Evolutionary conservation across 2,329 filamentous ascomycete genomes (phyloP).

Genomic region (Penicillium vulpinum): DNA sequence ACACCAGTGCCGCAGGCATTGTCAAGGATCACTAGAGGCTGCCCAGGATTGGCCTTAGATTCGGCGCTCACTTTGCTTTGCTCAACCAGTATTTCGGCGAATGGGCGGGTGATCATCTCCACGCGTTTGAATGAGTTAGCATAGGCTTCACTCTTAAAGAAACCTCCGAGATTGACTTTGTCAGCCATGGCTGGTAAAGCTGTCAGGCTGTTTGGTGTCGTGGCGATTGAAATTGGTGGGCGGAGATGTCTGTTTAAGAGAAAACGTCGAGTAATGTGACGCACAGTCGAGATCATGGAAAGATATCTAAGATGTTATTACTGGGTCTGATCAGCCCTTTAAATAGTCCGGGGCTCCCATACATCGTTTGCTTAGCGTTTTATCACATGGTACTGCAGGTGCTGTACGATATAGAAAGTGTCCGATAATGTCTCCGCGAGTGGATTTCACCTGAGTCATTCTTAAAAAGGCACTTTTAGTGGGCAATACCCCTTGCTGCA

Average conservation of each 20-base stretch:
- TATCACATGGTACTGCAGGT: neutral
- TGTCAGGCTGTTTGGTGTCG: too few species aligned
- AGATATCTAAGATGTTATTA: neutral
- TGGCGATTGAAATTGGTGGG: neutral
- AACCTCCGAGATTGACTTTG: neutral
- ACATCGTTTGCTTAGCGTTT: neutral
- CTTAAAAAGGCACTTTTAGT: neutral
- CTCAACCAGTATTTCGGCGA: constrained; percentile 30
- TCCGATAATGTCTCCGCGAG: constrained; percentile 25
- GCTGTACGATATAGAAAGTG: constrained; percentile 10
- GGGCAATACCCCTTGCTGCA: neutral
- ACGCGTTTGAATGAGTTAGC: constrained; percentile 29
- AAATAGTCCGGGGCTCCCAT: neutral
- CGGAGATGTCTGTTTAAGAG: neutral
- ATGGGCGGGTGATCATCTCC: constrained; percentile 34
- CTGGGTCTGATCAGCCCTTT: neutral
- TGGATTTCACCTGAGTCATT: neutral
- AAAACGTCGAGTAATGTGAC: neutral
- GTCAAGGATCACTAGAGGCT: constrained; percentile 48
- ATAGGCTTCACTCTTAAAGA: constrained; percentile 25
- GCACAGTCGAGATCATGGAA: neutral
- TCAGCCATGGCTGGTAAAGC: constrained; percentile 7
- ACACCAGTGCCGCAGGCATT: constrained; percentile 57
- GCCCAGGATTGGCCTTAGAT: constrained; percentile 15
- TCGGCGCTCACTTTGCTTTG: constrained; percentile 27